These are phyloP conservation scores for Fusarium temperatum DNA, from an alignment of 2,329 filamentous ascomycete genomes.

Conservation along the genomic window DNA sequence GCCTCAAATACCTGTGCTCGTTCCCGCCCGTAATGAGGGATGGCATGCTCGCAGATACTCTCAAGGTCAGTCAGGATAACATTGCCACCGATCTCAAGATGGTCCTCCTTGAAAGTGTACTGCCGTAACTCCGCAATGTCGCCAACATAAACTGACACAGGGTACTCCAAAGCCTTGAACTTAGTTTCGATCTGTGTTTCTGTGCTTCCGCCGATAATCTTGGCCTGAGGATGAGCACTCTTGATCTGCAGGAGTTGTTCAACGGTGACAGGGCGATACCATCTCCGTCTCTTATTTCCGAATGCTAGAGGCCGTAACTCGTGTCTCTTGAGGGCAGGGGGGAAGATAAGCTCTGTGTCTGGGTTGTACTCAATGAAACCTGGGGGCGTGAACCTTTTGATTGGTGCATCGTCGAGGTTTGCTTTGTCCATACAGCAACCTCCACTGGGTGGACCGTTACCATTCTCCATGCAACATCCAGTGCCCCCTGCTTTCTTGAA, in stretches of 20 bases:
- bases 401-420: constrained; percentile 59
- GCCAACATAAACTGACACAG: constrained; percentile 88
- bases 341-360: constrained; percentile 95
- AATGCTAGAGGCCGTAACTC: constrained; percentile 84
- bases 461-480: constrained; percentile 78
- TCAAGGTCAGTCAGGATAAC: constrained; percentile 93
- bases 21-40: constrained; percentile 77
- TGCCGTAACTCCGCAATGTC: constrained; percentile 91
- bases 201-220: constrained; percentile 94
- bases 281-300: constrained; percentile 93
- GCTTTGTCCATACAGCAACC: constrained; percentile 76
- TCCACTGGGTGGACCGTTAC: constrained; percentile 51
- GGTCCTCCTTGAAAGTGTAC: constrained; percentile 80
- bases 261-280: constrained; percentile 89
- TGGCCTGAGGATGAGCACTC: constrained; percentile 81
- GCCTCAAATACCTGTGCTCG: constrained; percentile 85
- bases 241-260: constrained; percentile 94
- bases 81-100: constrained; percentile 93
- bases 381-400: constrained; percentile 80
- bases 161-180: constrained; percentile 94
- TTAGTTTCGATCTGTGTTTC: constrained; percentile 99
- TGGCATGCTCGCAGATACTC: constrained; percentile 79
- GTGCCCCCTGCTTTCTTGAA: constrained; percentile 55
- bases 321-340: constrained; percentile 83
- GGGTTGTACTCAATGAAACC: constrained; percentile 95